Conservation (phyloP, 2,329 filamentous ascomycete species). For the Trichoderma citrinoviride region DNA sequence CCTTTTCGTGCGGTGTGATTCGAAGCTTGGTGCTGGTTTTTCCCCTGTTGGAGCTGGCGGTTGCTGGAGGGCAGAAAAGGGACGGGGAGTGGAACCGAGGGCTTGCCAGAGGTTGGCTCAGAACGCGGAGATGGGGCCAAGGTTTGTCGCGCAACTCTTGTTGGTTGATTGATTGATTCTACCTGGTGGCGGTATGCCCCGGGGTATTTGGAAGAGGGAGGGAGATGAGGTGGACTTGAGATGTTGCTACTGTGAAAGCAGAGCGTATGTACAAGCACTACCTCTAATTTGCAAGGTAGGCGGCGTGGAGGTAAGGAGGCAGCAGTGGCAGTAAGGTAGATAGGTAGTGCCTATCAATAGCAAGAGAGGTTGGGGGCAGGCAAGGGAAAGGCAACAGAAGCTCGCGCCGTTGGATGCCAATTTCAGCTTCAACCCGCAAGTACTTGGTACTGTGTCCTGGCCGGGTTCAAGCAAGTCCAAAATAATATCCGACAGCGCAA, state of each 20-base stretch:
- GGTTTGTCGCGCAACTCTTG: conserved; percentile 22
- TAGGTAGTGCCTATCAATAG: too few relatives aligned
- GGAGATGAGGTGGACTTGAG: too few relatives aligned
- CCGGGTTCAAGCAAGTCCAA: neutral
- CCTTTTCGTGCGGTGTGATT: conserved; percentile 16
- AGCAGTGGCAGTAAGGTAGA: neutral
- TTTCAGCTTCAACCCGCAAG: neutral
- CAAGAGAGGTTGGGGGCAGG: neutral
- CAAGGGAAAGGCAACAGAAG: neutral
- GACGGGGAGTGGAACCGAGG: conserved; percentile 17
- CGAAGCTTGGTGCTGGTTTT: neutral
- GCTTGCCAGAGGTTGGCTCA: conserved; percentile 17
- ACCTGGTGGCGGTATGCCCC: neutral
- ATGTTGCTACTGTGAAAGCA: too few relatives aligned
- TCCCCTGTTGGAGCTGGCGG: neutral
- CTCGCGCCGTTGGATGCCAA: neutral
- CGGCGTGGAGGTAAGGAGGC: neutral
- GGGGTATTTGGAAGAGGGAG: neutral
- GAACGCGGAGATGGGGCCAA: conserved; percentile 24
- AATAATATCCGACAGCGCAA: conserved; percentile 8
- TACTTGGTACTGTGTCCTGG: neutral
- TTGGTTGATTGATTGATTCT: neutral
- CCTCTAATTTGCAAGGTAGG: too few relatives aligned
- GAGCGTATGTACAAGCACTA: too few relatives aligned
- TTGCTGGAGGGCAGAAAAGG: too few relatives aligned